Evolutionary conservation across 257 asterid genomes (phyloP), one percentile per base, ranked within the genome.

Genomic region (Salvia miltiorrhiza): DNA sequence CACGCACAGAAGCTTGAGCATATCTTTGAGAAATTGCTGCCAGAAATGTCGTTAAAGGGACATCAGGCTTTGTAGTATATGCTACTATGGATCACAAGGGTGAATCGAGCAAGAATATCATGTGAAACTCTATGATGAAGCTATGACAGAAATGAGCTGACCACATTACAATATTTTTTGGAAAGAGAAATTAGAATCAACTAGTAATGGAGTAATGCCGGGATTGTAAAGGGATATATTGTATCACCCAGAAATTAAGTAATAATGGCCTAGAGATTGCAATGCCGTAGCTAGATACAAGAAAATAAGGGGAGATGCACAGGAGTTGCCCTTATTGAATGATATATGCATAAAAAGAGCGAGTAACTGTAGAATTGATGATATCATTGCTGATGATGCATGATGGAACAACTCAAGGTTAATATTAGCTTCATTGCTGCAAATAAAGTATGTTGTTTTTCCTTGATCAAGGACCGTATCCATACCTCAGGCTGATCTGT

Each of bases 401-500:
- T 10, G n/a, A 23, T 9, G 45, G 11, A 11, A 28, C 28, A 16
- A 40, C 7, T 24, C 26, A 41, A 52, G 19, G 37, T 39, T 20
- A 24, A 17, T 16, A 5, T 45, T 44, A 41, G 58, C 1, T 24
- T 37, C 6, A 16, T 2, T 12, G 21, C 28, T 39, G 37, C 13
- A 19, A 26, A 14, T 19, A 50, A 60, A 28, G 59, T n/a, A 32
- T 45, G 50, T 17, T 19, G 53, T 57, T 43, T 19, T 71, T 26
- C 45, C 19, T 5, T 33, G 30, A 33, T n/a, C 44, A 20, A 40
- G 53, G 14, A 50, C 43, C 47, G 11, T n/a, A n/a, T n/a, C 50
- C 69, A 58, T 65, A 87, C 98, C 90, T 93, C 98, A 4, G 98
- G 96, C 75, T 93, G 98, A 75, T 93, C 88, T 2, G 98, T 93